These are phyloP conservation scores for Carex cristatella DNA, from an alignment of 176 grass and related monocot species.

Conservation along the genomic window DNA sequence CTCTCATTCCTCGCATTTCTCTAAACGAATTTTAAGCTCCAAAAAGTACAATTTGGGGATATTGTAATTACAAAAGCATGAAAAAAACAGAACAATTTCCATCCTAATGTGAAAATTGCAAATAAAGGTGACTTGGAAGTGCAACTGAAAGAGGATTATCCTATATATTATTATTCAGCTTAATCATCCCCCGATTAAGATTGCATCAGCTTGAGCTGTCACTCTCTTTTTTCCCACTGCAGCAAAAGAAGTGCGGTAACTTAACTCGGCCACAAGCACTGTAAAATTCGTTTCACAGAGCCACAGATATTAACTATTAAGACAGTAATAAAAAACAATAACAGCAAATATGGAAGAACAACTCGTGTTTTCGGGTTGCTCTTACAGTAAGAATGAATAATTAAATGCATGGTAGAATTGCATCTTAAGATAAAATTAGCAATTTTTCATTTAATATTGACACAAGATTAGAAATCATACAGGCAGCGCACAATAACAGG, in stretches of 20 bases:
- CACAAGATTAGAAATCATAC: slow-evolving; percentile 29
- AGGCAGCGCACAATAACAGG: slow-evolving; percentile 93
- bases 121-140: neutral
- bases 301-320: neutral
- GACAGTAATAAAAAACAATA: neutral
- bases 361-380: neutral
- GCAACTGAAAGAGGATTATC: neutral
- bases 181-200: neutral
- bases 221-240: slow-evolving; percentile 69
- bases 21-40: neutral
- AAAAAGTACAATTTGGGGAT: neutral
- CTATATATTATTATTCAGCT: slow-evolving; percentile 8
- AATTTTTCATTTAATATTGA: neutral
- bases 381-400: neutral
- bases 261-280: slow-evolving; percentile 93
- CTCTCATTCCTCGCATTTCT: neutral
- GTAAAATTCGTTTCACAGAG: slow-evolving; percentile 9
- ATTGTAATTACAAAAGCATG: neutral
- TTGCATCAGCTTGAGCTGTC: slow-evolving; percentile 20
- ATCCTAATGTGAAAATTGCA: neutral
- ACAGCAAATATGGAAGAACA: neutral
- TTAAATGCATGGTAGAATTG: neutral
- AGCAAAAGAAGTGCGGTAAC: slow-evolving; percentile 88
- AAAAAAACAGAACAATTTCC: neutral
- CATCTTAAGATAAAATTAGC: neutral